A percentile compares a stretch with the other conserved stretches of the same genome.
phyloP scores from a whole-genome alignment of 768 basidiomycete species.

The Boletellus ananas region DNA sequence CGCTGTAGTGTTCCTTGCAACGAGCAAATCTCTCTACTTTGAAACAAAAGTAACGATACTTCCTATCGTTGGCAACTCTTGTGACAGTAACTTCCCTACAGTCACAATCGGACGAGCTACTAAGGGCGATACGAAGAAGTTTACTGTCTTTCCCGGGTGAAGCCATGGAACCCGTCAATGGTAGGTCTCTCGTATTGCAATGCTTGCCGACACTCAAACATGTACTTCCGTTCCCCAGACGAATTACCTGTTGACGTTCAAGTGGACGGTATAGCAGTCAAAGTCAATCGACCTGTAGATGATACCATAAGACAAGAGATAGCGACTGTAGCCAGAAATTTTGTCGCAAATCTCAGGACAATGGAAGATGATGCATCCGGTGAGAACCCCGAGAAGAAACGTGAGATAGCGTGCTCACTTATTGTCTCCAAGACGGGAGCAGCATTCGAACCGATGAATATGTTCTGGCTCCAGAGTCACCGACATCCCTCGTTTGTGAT shows the following conservation, averaged over 20 bases:
- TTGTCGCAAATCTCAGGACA: neutral
- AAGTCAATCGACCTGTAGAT: constrained; percentile 5
- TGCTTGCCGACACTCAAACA: too few relatives aligned
- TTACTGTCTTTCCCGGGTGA: constrained; percentile 1
- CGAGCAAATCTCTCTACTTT: neutral
- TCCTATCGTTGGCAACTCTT: too few relatives aligned
- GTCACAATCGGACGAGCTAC: constrained; percentile 9
- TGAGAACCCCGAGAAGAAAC: too few relatives aligned
- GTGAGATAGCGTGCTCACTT: too few relatives aligned
- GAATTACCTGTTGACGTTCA: neutral
- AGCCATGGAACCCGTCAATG: neutral
- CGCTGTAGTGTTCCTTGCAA: neutral
- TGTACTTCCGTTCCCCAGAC: neutral
- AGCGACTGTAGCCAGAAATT: neutral
- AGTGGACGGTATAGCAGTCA: constrained; percentile 4
- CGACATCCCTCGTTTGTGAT: neutral
- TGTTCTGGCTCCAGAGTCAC: neutral
- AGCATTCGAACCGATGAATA: neutral
- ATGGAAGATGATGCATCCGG: neutral
- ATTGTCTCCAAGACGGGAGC: neutral
- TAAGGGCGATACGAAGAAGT: neutral
- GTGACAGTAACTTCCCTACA: neutral
- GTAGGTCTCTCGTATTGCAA: neutral
- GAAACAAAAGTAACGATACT: constrained; percentile 4
- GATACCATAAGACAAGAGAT: neutral